Conservation (phyloP, 805 yeast species). For the Priceomyces fermenticarens region DNA sequence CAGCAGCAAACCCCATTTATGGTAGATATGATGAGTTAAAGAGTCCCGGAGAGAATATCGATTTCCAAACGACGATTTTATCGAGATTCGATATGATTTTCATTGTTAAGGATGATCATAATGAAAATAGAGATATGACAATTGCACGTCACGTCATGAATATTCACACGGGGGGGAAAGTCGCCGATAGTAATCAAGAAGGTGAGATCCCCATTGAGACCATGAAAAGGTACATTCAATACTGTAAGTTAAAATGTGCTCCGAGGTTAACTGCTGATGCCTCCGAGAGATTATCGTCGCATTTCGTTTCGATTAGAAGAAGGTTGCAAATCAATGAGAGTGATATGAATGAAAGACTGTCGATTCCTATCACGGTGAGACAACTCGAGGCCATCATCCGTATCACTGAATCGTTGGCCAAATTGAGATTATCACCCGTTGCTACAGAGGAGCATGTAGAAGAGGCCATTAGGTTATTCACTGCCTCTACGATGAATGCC, state of each 20-base stretch:
- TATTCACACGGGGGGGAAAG: slow-evolving; percentile 75
- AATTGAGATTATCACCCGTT: slow-evolving; percentile 74
- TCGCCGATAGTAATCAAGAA: slow-evolving; percentile 46
- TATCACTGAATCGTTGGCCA: slow-evolving; percentile 91
- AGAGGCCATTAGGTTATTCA: slow-evolving; percentile 90
- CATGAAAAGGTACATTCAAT: slow-evolving; percentile 90
- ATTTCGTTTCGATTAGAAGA: slow-evolving; percentile 87
- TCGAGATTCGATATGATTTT: slow-evolving; percentile 99
- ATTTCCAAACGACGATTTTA: slow-evolving; percentile 93
- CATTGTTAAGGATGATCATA: slow-evolving; percentile 93
- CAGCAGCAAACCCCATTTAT: slow-evolving; percentile 97
- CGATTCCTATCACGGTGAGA: slow-evolving; percentile 96
- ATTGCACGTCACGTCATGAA: slow-evolving; percentile 95
- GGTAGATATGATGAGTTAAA: slow-evolving; percentile 96
- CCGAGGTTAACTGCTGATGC: slow-evolving; percentile 90
- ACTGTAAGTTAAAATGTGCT: slow-evolving; percentile 87
- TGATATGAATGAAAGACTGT: slow-evolving; percentile 81
- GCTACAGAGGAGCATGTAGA: slow-evolving; percentile 90
- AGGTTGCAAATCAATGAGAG: slow-evolving; percentile 78
- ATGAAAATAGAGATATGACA: slow-evolving; percentile 76
- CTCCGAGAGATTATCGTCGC: slow-evolving; percentile 83
- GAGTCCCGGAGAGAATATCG: slow-evolving; percentile 97
- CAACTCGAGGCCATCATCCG: slow-evolving; percentile 97
- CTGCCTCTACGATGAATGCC: slow-evolving; percentile 97
- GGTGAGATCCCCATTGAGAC: slow-evolving; percentile 87